Percentiles rank a stretch among this genome's conserved stretches.
phyloP scores from a whole-genome alignment of 129 eudicot species.

The Sambucus nigra region DNA sequence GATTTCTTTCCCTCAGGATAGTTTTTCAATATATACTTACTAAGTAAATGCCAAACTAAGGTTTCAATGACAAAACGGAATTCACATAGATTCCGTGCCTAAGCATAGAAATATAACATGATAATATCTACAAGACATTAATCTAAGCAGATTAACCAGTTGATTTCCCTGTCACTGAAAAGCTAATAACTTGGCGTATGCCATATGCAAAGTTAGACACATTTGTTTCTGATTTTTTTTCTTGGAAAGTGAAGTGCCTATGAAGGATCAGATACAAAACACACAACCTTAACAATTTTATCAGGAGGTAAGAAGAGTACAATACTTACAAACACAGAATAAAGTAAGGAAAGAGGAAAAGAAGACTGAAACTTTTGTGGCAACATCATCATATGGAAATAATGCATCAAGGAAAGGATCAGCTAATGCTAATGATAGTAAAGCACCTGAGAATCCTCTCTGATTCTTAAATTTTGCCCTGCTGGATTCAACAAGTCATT shows the following conservation, averaged over 20 bases:
- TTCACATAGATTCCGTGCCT: neutral
- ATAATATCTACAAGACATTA: neutral
- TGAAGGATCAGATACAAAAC: neutral
- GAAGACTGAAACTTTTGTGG: neutral
- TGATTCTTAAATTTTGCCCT: slow-evolving; percentile 83
- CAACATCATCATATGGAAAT: neutral
- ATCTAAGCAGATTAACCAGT: neutral
- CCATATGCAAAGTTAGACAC: no score
- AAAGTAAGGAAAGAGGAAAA: neutral
- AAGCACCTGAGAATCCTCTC: slow-evolving; percentile 91
- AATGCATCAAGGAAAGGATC: slow-evolving; percentile 6
- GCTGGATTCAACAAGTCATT: slow-evolving; percentile 96
- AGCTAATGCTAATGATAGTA: slow-evolving; percentile 7
- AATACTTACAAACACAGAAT: neutral
- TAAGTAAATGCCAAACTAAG: no score
- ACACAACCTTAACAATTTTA: neutral
- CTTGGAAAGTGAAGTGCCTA: neutral
- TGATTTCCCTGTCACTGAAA: neutral
- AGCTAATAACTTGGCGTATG: neutral
- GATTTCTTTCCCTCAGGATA: no score
- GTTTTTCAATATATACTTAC: no score
- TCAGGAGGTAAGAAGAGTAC: neutral
- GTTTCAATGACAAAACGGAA: neutral
- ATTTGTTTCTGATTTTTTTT: neutral
- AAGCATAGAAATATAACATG: neutral